Base-by-base conservation (phyloP, 1,284 basidiomycete genomes). In the Tilletia indica region DNA sequence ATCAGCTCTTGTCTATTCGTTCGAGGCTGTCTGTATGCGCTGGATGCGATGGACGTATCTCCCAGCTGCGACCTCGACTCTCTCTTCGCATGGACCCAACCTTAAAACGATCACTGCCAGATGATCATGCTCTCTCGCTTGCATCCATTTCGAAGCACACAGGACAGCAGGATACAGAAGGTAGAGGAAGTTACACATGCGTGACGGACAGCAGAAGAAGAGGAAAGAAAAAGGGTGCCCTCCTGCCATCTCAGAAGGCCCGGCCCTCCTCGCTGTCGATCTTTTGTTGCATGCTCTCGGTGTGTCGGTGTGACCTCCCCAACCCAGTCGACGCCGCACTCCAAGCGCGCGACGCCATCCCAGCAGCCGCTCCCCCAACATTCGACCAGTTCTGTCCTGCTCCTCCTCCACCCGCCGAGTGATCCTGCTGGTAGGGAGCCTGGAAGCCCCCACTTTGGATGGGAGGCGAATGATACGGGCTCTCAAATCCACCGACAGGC, bases 211-310 rank as follows among this genome's bases (percentile, higher is more conserved):
- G 42, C 9, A 45, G 3, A 45, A 14, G 42, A 45, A 45, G 42
- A 45, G 51, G 51, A 31, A 31, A 31, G 25, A 31, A 31, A 31
- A 31, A 31, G 2, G 25, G 25, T 31, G 25, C 25, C 25, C 25
- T 31, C 25, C 25, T 31, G 25, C 25, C 25, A 31, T 19, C 16
- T 64, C 61, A 70, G 45, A 36, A 78, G n/a, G 77, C 73, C 68
- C 77, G 73, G 2, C 77, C 77, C 42, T 78, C 77, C 31, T 78
- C 77, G 1, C 73, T 73, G 54, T 75, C 11, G 42, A 78, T 75
- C 61, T 76, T 73, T 67, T 78, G 77, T 47, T 77, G 75, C 25
- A 78, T 21, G 9, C 42, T 49, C 49, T 68, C 68, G 12, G 49
- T 68, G 38, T 56, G 47, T 12, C 68, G 49, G 36, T 68, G 68